Percentiles rank a stretch among this genome's conserved stretches.
These are phyloP conservation scores for Rhazya stricta DNA, from an alignment of 257 asterid genomes.

Conservation along the genomic window DNA sequence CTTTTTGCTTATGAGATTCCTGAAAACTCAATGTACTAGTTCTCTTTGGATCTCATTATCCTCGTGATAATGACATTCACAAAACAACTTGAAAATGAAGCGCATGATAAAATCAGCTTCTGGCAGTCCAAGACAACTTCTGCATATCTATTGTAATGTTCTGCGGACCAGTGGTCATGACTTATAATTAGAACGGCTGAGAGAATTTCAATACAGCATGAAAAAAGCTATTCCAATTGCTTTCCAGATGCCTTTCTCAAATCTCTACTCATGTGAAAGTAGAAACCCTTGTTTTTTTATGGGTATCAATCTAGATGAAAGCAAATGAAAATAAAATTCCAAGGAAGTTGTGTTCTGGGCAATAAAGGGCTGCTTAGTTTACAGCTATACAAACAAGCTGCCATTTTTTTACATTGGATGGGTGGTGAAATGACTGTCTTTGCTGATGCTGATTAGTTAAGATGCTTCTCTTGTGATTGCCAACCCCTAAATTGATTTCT, in stretches of 20 bases:
- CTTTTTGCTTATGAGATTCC: background rate
- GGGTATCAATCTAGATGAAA: background rate
- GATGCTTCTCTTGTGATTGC: conserved; percentile 8
- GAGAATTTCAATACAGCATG: background rate
- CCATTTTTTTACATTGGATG: conserved; percentile 16
- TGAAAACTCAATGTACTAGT: background rate
- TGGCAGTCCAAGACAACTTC: background rate
- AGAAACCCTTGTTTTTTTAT: background rate
- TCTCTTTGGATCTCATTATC: background rate
- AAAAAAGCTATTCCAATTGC: conserved; percentile 5
- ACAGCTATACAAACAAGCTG: conserved; percentile 7
- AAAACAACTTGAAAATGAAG: conserved; percentile 6
- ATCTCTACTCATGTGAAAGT: background rate
- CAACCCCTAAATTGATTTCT: conserved; percentile 13
- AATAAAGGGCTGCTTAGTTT: conserved; percentile 3
- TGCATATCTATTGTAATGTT: background rate
- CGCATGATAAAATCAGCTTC: background rate
- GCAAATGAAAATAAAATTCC: conserved; percentile 1
- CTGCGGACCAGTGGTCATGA: background rate
- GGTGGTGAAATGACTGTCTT: conserved; percentile 10
- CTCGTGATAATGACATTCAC: background rate
- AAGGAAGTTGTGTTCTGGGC: background rate
- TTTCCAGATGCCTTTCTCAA: background rate
- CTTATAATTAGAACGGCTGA: conserved; percentile 4
- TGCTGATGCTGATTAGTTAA: conserved; percentile 19